These are phyloP conservation scores for Aspergillus sp. DNA, from an alignment of 2,329 filamentous ascomycete genomes.

Conservation along the genomic window DNA sequence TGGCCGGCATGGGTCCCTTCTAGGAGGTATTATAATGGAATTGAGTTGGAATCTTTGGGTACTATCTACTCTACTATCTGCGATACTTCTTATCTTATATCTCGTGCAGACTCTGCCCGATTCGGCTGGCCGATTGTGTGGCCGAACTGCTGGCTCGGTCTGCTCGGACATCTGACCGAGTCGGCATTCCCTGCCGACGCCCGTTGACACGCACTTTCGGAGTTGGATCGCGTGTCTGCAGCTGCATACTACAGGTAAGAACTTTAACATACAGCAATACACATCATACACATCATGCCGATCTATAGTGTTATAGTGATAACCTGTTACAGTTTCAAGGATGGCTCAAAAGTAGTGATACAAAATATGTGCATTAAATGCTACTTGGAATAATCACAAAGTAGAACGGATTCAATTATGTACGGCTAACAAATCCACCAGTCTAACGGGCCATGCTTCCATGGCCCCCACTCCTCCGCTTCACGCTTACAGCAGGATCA, in stretches of 20 bases:
- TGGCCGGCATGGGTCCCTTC: conserved; percentile 15
- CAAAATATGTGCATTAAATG: conserved; percentile 1
- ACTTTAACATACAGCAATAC: too few species aligned
- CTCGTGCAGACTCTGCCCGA: conserved; percentile 11
- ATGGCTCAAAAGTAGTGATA: not conserved
- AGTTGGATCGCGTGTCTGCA: not conserved
- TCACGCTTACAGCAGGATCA: conserved; percentile 49
- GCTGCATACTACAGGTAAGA: not conserved
- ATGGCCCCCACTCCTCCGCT: not conserved
- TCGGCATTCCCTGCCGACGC: not conserved
- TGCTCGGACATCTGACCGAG: not conserved
- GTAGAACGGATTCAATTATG: conserved; percentile 10
- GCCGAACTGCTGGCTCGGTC: conserved; percentile 12
- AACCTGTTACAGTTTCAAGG: too few species aligned
- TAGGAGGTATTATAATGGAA: not conserved
- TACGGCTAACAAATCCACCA: conserved; percentile 6
- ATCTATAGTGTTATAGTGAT: too few species aligned
- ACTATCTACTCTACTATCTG: conserved; percentile 14
- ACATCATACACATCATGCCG: too few species aligned
- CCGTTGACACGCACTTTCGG: not conserved
- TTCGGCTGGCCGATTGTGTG: conserved; percentile 19
- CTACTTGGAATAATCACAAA: not conserved
- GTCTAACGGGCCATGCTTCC: not conserved
- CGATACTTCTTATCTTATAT: conserved; percentile 17
- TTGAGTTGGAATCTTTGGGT: not conserved